Percentiles rank a stretch among this genome's conserved stretches.
Evolutionary conservation across 1,284 basidiomycete species (phyloP).

Genomic region (Moesziomyces sp.): DNA sequence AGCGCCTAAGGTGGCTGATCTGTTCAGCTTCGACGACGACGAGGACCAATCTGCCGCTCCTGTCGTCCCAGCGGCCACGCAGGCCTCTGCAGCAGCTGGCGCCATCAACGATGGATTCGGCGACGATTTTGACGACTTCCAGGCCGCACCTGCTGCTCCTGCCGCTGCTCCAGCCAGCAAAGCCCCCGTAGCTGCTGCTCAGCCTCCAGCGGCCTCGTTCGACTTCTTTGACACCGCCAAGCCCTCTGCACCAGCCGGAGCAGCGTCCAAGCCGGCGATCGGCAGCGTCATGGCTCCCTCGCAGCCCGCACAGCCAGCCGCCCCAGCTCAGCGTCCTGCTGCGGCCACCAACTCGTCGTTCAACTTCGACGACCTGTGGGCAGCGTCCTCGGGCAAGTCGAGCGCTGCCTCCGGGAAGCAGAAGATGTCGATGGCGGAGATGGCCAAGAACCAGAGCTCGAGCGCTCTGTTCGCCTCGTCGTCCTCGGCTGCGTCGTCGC

Average conservation of each 20-base stretch:
- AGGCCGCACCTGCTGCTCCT: slow-evolving; percentile 32
- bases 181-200: slow-evolving; percentile 69
- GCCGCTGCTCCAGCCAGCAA: slow-evolving; percentile 69
- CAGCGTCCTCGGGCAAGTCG: slow-evolving; percentile 77
- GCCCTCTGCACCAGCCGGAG: slow-evolving; percentile 17
- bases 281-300: slow-evolving; percentile 20
- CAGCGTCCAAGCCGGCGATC: slow-evolving; percentile 19
- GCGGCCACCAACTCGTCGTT: slow-evolving; percentile 42
- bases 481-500: neutral
- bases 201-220: slow-evolving; percentile 69
- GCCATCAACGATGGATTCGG: slow-evolving; percentile 45
- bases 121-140: slow-evolving; percentile 63
- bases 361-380: slow-evolving; percentile 89
- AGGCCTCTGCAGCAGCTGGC: slow-evolving; percentile 5
- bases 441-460: slow-evolving; percentile 65
- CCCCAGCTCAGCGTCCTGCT: slow-evolving; percentile 14
- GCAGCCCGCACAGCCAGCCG: slow-evolving; percentile 20
- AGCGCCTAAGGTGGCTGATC: slow-evolving; percentile 72
- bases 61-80: slow-evolving; percentile 47
- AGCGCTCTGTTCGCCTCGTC: slow-evolving; percentile 44
- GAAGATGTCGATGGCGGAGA: slow-evolving; percentile 67
- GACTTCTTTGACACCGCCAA: slow-evolving; percentile 70
- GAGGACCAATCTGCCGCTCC: slow-evolving; percentile 69
- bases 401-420: slow-evolving; percentile 32
- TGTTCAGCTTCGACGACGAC: slow-evolving; percentile 83